Base-by-base conservation (phyloP, 2,329 filamentous ascomycete species). In the Geosmithia morbida region DNA sequence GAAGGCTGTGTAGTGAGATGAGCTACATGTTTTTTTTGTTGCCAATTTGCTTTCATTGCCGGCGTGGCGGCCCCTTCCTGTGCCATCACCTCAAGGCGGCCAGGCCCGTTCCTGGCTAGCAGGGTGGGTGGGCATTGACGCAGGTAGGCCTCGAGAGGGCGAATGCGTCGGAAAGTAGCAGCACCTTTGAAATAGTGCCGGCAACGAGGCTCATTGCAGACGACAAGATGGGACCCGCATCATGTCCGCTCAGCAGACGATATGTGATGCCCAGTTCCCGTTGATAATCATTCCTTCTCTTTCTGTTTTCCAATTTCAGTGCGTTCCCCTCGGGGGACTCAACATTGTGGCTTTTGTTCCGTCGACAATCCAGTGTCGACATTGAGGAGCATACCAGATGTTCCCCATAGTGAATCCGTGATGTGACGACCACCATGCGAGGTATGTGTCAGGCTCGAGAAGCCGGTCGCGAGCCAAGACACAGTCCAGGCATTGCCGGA, bases 331-430 rank as follows among this genome's bases (percentile, higher is more conserved):
- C 41, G 2, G 51, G 56, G 55, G 54, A 54, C 58, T n/a, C 54
- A 56, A 60, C 40, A 43, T 42, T 41, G 46, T 48, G 46, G 43
- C 46, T 29, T 30, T 30, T 49, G 48, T 37, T 58, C 60, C 63
- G 61, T 65, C 59, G 64, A 67, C 68, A 70, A 37, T 50, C 65
- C 66, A 65, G 67, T 69, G 68, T 63, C 20, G 16, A 45, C 19
- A 41, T 29, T 13, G 17, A 41, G 40, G 44, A 43, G 59, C 62
- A 68, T 65, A 52, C 62, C 66, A 54, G 66, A 67, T 68, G 65
- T 58, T 56, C 22, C 22, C 22, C 53, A 53, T 56, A 55, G 59
- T 59, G 58, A 64, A 57, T 57, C 53, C 60, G 64, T 65, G 59
- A 58, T 55, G 47, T 50, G 49, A 55, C 49, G 57, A 61, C 60